Evolutionary conservation across 495 filamentous ascomycete species (phyloP), one percentile per base, ranked within the genome.

Genomic region (Aspergillus nanangensis): DNA sequence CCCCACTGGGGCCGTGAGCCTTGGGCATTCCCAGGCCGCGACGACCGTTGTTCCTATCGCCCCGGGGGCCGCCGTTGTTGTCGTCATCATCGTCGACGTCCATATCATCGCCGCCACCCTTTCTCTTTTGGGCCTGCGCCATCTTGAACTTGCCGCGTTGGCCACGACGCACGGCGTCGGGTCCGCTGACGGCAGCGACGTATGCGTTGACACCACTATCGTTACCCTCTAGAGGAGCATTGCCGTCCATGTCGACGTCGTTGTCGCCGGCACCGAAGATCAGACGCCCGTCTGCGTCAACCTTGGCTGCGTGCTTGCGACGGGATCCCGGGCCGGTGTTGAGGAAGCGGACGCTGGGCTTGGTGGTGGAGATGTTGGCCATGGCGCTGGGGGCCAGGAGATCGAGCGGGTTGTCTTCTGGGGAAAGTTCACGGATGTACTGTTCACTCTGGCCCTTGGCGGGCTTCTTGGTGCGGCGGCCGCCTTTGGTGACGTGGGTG

Each of bases 321-420:
- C 66, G 69, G 1, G 62, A 68, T 14, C 66, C 66, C 5, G 67
- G 63, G 8, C 61, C 62, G 23, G 63, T 66, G 59, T 73, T 69
- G 47, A 70, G 61, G 53, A 67, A 70, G 14, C 71, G 67, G 20
- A 71, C 61, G 52, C 78, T 83, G 2, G 93, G 93, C 61, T 87
- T 90, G 11, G 88, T 94, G 4, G 86, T 86, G 11, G 93, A 96
- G 55, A 98, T 97, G 58, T 90, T 88, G 19, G 88, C 92, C 14
- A 98, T 76, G 9, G 93, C 89, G 57, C 83, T 83, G 33, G 86
- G 83, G 52, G 90, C 92, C 10, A 98, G 79, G 19, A 98, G 76
- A 71, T 98, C 93, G 23, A 98, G 80, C 1, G 93, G 93, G 62
- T 96, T 92, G 56, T 94, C 85, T 46, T 90, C 86, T 9, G 68